A percentile compares a stretch with the other conserved stretches of the same genome.
Conservation (phyloP, 371 early-diverging fungal species). For the Saksenaea vasiformis region DNA sequence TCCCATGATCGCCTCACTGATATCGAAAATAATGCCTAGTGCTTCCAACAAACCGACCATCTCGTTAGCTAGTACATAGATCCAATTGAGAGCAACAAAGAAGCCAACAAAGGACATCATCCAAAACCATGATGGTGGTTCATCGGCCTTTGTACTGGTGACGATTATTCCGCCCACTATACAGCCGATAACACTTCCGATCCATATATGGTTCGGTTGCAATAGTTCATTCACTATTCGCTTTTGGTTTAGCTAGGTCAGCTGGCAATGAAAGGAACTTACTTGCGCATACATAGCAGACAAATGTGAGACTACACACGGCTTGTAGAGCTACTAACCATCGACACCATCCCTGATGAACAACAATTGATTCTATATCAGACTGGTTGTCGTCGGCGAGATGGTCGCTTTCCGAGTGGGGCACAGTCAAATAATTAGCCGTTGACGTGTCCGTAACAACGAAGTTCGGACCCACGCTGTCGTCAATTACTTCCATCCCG, state of each 20-base stretch:
- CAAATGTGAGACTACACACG: conserved; percentile 41
- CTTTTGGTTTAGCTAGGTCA: background rate
- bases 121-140: conserved; percentile 44
- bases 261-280: conserved; percentile 8
- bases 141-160: conserved; percentile 20
- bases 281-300: conserved; percentile 37
- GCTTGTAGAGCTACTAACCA: conserved; percentile 49
- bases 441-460: background rate
- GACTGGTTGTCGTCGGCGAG: conserved; percentile 12
- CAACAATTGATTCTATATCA: conserved; percentile 5
- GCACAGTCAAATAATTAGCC: conserved; percentile 32
- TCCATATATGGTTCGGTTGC: background rate
- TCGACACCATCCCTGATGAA: conserved; percentile 35
- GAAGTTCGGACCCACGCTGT: background rate
- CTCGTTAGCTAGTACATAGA: conserved; percentile 77
- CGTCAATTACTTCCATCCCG: conserved; percentile 32
- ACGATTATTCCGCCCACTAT: conserved; percentile 18
- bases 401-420: background rate
- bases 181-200: conserved; percentile 27
- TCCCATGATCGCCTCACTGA: conserved; percentile 83
- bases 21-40: conserved; percentile 69
- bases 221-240: conserved; percentile 22
- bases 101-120: conserved; percentile 72
- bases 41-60: conserved; percentile 75
- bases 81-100: conserved; percentile 73